phyloP scores from a whole-genome alignment of 495 filamentous ascomycete species.

The Penicillium tannophilum region DNA sequence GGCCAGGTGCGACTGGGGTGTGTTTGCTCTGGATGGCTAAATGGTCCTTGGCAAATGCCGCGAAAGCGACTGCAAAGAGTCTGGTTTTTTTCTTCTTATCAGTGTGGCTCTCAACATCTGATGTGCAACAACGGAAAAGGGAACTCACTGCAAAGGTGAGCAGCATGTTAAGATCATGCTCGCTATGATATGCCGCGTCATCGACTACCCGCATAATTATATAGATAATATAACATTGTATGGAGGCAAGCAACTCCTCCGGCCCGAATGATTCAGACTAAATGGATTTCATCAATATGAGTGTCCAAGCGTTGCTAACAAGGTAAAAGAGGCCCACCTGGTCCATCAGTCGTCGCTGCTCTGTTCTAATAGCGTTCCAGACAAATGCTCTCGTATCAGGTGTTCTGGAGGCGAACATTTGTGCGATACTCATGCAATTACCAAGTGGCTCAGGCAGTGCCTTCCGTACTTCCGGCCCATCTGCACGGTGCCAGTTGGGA shows the following conservation, averaged over 20 bases:
- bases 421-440: slow-evolving; percentile 6
- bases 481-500: slow-evolving; percentile 2
- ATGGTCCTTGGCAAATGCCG: not conserved
- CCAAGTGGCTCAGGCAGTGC: slow-evolving; percentile 1
- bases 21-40: slow-evolving; percentile 5
- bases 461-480: not conserved
- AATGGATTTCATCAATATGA: not conserved
- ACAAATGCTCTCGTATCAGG: slow-evolving; percentile 3
- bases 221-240: slow-evolving; percentile 5
- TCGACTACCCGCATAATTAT: not conserved
- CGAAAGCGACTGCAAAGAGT: slow-evolving; percentile 3
- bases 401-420: slow-evolving; percentile 5
- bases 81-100: not conserved
- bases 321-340: not conserved
- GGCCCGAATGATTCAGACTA: slow-evolving; percentile 1
- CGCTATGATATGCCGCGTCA: slow-evolving; percentile 6
- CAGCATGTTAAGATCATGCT: slow-evolving; percentile 2
- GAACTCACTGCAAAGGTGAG: slow-evolving; percentile 2
- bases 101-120: not conserved
- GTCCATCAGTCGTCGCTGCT: slow-evolving; percentile 2
- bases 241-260: slow-evolving; percentile 3
- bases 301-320: not conserved
- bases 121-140: not conserved
- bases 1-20: not conserved
- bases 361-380: slow-evolving; percentile 1